Conservation (phyloP, 108 stramenopile genomes). For the Cyclotella kingstonii region DNA sequence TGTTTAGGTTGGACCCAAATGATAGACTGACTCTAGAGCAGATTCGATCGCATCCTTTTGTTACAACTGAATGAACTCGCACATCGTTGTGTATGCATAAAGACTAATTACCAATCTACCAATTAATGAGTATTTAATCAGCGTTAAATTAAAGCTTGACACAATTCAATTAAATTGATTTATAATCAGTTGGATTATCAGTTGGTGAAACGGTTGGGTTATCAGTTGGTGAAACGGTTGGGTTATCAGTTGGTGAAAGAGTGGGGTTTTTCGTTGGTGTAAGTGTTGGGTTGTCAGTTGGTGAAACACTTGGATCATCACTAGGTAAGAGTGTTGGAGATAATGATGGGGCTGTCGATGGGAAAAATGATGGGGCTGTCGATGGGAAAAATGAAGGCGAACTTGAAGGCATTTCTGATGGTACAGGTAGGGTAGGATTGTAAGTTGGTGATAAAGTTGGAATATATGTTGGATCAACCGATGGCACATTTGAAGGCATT, state of each 20-base stretch:
- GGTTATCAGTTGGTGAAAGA: neutral
- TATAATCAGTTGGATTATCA: too few relatives aligned
- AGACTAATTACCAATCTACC: too few relatives aligned
- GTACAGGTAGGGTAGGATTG: neutral
- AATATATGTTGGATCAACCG: neutral
- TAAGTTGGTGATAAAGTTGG: neutral
- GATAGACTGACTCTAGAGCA: conserved; percentile 38
- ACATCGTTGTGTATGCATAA: too few relatives aligned
- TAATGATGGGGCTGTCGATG: too few relatives aligned
- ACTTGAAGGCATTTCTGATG: neutral
- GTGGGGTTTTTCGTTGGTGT: neutral
- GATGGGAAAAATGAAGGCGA: neutral
- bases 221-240: neutral
- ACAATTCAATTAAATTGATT: too few relatives aligned
- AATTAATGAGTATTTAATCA: too few relatives aligned
- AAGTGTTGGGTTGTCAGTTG: too few relatives aligned
- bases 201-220: too few relatives aligned
- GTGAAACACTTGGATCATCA: too few relatives aligned
- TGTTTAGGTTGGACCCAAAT: conserved; percentile 32
- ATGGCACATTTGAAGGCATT: neutral
- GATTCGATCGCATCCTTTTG: conserved; percentile 25
- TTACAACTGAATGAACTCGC: neutral
- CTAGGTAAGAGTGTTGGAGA: too few relatives aligned
- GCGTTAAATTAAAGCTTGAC: too few relatives aligned
- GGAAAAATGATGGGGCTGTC: neutral